Evolutionary conservation across 2,329 filamentous ascomycete genomes (phyloP).

Genomic region (Fusarium chaquense): DNA sequence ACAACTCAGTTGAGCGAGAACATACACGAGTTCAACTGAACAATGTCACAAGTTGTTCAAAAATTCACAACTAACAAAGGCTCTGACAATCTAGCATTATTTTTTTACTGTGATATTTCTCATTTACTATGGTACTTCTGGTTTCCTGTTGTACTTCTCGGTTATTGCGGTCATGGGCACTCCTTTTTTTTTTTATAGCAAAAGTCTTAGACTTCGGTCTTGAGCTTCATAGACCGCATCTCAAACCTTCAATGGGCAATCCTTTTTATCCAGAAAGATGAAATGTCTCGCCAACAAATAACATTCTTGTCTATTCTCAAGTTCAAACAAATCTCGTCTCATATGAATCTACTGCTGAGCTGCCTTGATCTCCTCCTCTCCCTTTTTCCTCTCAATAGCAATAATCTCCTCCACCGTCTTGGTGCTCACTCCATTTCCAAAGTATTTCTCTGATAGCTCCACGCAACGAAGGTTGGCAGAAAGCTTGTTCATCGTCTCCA

Average conservation of each 20-base stretch:
- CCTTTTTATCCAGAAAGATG: too few species aligned
- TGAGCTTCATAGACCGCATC: too few species aligned
- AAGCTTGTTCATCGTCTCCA: conserved; percentile 96
- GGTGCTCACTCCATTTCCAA: conserved; percentile 43
- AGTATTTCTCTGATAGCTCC: conserved; percentile 46
- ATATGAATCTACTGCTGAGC: conserved; percentile 12
- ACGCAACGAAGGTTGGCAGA: conserved; percentile 58
- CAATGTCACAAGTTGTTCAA: neutral
- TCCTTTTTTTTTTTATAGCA: too few species aligned
- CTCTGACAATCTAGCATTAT: too few species aligned
- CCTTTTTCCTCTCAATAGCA: conserved; percentile 45
- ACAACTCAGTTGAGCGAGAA: neutral
- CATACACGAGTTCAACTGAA: neutral
- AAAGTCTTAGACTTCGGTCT: too few species aligned
- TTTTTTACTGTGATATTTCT: too few species aligned
- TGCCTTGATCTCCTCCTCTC: conserved; percentile 45
- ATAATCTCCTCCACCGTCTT: conserved; percentile 48
- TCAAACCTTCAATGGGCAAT: too few species aligned
- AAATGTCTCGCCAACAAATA: too few species aligned
- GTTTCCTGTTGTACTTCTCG: too few species aligned
- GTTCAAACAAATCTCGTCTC: neutral
- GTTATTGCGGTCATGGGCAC: too few species aligned
- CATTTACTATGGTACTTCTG: too few species aligned
- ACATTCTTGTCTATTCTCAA: conserved; percentile 1
- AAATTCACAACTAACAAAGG: neutral